Evolutionary conservation across 2,329 filamentous ascomycete species (phyloP).

Genomic region (Penicillium sp.): DNA sequence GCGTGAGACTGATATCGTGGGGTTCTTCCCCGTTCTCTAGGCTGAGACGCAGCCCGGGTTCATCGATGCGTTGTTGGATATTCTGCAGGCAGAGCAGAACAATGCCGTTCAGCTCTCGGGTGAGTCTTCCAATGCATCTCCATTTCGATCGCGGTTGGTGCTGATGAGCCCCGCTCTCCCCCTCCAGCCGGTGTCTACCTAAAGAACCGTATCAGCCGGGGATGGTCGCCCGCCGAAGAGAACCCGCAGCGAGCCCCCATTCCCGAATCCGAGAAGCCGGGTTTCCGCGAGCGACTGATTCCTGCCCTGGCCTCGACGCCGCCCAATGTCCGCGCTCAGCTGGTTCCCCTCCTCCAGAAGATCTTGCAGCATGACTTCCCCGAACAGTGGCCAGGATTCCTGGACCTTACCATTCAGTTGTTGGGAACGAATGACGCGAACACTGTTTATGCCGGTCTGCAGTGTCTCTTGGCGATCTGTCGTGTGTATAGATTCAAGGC

Average conservation of each 20-base stretch:
- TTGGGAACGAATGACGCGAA: conserved; percentile 80
- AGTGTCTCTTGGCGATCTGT: conserved; percentile 92
- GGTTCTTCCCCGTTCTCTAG: conserved; percentile 47
- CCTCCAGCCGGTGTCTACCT: conserved; percentile 85
- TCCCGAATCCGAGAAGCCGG: conserved; percentile 81
- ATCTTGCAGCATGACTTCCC: conserved; percentile 96
- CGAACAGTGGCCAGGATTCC: conserved; percentile 86
- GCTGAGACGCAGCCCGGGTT: conserved; percentile 89
- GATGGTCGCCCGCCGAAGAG: conserved; percentile 79
- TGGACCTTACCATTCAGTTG: conserved; percentile 86
- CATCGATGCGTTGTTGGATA: conserved; percentile 83
- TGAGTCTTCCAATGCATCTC: conserved; percentile 51
- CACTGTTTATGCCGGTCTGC: conserved; percentile 87
- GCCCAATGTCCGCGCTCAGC: conserved; percentile 81
- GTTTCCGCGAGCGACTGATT: conserved; percentile 82
- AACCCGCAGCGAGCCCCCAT: conserved; percentile 70
- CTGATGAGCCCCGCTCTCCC: conserved; percentile 20
- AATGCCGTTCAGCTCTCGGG: conserved; percentile 80
- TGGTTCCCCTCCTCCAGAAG: conserved; percentile 91
- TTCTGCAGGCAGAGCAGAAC: conserved; percentile 85
- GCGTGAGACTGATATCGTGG: conserved; percentile 18
- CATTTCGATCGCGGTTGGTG: conserved; percentile 4
- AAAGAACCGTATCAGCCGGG: conserved; percentile 93
- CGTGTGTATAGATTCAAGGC: conserved; percentile 93
- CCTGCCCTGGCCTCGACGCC: conserved; percentile 80